phyloP scores from a whole-genome alignment of 768 basidiomycete species.

The Hygrophoropsis aurantiaca region DNA sequence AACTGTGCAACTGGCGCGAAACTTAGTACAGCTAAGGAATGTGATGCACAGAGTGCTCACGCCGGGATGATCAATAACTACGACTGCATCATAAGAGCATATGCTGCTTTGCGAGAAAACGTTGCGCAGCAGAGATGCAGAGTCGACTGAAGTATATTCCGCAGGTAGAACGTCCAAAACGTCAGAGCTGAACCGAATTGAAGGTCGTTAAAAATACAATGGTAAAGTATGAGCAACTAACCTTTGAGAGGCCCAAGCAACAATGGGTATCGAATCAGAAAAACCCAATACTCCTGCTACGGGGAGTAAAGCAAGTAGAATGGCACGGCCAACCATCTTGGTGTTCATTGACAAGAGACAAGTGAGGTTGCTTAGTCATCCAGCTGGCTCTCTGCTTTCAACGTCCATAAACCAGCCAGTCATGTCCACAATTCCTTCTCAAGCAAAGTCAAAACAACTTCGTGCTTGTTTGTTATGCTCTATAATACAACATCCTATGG shows the following conservation, averaged over 20 bases:
- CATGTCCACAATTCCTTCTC: slow-evolving; percentile 52
- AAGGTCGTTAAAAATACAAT: neutral
- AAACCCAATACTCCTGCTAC: slow-evolving; percentile 48
- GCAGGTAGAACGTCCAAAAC: slow-evolving; percentile 43
- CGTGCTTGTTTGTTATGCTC: slow-evolving; percentile 95
- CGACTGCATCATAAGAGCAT: slow-evolving; percentile 64
- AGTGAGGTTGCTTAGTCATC: neutral
- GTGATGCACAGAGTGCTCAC: slow-evolving; percentile 41
- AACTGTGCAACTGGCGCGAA: slow-evolving; percentile 60
- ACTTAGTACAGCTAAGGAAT: slow-evolving; percentile 3
- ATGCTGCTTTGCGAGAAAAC: slow-evolving; percentile 46
- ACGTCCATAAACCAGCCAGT: neutral
- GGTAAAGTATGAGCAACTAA: slow-evolving; percentile 22
- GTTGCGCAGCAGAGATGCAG: slow-evolving; percentile 40
- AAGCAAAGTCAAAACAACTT: slow-evolving; percentile 69
- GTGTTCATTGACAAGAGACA: neutral
- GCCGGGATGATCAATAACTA: slow-evolving; percentile 71
- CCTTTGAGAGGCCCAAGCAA: slow-evolving; percentile 74
- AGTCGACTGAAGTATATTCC: slow-evolving; percentile 25
- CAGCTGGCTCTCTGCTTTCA: neutral
- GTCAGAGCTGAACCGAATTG: slow-evolving; percentile 40
- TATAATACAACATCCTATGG: slow-evolving; percentile 77
- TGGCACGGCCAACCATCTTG: slow-evolving; percentile 40
- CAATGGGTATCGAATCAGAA: slow-evolving; percentile 59
- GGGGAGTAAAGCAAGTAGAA: slow-evolving; percentile 46